Percentiles rank a stretch among this genome's conserved stretches.
Conservation (phyloP, 2,329 filamentous ascomycete species). For the Beauveria asiatica region DNA sequence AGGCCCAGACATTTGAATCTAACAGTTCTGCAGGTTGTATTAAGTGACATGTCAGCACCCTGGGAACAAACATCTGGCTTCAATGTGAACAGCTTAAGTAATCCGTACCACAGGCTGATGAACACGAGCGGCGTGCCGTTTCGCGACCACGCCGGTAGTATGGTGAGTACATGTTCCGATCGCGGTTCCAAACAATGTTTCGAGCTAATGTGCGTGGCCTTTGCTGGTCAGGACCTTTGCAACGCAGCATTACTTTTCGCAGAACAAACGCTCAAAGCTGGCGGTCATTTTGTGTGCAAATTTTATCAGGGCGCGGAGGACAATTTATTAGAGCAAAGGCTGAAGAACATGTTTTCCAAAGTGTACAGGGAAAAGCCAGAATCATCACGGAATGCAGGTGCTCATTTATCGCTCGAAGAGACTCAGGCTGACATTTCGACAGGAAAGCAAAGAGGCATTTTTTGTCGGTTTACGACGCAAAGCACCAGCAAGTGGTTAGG, state of each 20-base stretch:
- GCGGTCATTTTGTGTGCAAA: constrained; percentile 93
- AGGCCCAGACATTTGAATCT: constrained; percentile 2
- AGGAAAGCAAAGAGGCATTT: constrained; percentile 62
- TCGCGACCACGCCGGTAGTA: constrained; percentile 84
- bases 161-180: constrained; percentile 52
- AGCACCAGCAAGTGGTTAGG: constrained; percentile 11
- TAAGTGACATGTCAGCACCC: constrained; percentile 99
- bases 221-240: constrained; percentile 67
- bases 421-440: not conserved
- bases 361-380: constrained; percentile 88
- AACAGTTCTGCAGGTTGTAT: constrained; percentile 52
- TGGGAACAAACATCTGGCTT: constrained; percentile 75
- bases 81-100: constrained; percentile 84
- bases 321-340: constrained; percentile 62
- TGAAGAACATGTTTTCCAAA: constrained; percentile 68
- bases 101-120: constrained; percentile 97
- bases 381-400: constrained; percentile 71
- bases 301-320: constrained; percentile 92
- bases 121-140: constrained; percentile 88
- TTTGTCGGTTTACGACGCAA: constrained; percentile 74
- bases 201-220: not conserved
- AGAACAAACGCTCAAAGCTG: constrained; percentile 70
- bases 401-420: not conserved
- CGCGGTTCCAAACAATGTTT: not conserved
- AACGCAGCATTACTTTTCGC: constrained; percentile 76